Percentiles rank a stretch among this genome's conserved stretches.
Evolutionary conservation across 352 stramenopile species (phyloP).

Genomic region (Phytophthora cactorum): DNA sequence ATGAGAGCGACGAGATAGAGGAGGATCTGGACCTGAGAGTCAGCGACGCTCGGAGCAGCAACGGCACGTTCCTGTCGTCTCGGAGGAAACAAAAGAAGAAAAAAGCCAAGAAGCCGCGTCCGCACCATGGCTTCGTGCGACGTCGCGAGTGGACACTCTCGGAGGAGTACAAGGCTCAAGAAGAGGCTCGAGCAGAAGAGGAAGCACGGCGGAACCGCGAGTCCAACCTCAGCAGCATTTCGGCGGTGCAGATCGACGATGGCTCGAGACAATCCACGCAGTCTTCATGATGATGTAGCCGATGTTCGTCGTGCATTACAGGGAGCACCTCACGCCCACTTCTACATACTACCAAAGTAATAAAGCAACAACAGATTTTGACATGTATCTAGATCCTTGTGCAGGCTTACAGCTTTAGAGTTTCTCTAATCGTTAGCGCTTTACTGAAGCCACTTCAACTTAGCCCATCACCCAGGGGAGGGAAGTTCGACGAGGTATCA

Average conservation of each 20-base stretch:
- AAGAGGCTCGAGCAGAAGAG: slow-evolving; percentile 26
- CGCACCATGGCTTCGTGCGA: slow-evolving; percentile 73
- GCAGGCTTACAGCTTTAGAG: background rate
- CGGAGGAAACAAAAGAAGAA: slow-evolving; percentile 49
- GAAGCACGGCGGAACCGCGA: slow-evolving; percentile 6
- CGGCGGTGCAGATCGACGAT: slow-evolving; percentile 47
- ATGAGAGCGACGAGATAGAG: slow-evolving; percentile 31
- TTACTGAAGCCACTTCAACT: no score
- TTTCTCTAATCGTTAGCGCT: background rate
- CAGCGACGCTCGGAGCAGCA: slow-evolving; percentile 28
- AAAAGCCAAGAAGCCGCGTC: slow-evolving; percentile 50
- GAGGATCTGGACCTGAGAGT: slow-evolving; percentile 30
- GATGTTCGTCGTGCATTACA: slow-evolving; percentile 6
- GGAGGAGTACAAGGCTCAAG: slow-evolving; percentile 59
- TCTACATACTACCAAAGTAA: slow-evolving; percentile 5
- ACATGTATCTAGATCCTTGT: background rate
- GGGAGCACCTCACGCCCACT: background rate
- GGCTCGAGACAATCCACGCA: slow-evolving; percentile 22
- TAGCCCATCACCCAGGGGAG: no score
- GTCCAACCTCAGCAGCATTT: slow-evolving; percentile 47
- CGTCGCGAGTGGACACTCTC: slow-evolving; percentile 77
- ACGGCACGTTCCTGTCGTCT: slow-evolving; percentile 34
- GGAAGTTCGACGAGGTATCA: no score
- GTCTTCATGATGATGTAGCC: slow-evolving; percentile 10
- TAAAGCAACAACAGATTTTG: slow-evolving; percentile 15